phyloP scores from a whole-genome alignment of 2,329 filamentous ascomycete species.

The Parastagonospora nodorum region DNA sequence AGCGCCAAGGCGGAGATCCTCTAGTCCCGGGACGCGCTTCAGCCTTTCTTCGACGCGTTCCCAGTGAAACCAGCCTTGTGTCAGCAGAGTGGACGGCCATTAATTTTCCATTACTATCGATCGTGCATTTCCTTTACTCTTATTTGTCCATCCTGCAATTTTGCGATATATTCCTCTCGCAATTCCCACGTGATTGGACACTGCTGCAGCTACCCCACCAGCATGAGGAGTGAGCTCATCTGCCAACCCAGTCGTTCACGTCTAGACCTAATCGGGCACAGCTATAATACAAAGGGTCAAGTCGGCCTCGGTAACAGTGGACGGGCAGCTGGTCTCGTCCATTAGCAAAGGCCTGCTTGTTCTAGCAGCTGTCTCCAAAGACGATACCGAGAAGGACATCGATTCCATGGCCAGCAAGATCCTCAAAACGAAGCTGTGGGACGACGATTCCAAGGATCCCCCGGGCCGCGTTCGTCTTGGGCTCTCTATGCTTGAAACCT shows the following conservation, averaged over 20 bases:
- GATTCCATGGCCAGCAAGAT: constrained; percentile 84
- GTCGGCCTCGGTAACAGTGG: constrained; percentile 93
- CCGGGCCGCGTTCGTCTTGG: constrained; percentile 49
- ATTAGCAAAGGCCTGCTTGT: constrained; percentile 91
- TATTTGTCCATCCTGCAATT: background rate
- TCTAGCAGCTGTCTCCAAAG: constrained; percentile 86
- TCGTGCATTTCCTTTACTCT: no score
- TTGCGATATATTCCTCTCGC: background rate
- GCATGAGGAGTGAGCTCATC: constrained; percentile 28
- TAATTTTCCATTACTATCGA: no score
- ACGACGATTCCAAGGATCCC: constrained; percentile 70
- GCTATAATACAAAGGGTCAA: constrained; percentile 92
- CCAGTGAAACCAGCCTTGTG: background rate
- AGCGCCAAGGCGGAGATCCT: constrained; percentile 23
- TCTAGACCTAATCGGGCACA: constrained; percentile 48
- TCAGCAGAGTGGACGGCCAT: no score
- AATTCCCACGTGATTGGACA: background rate
- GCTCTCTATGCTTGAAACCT: background rate
- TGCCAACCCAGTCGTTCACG: constrained; percentile 22
- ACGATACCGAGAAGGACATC: constrained; percentile 87
- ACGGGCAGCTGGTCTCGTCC: constrained; percentile 84
- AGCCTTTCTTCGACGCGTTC: background rate
- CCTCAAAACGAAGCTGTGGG: constrained; percentile 89
- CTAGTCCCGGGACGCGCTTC: background rate
- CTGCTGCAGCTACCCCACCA: constrained; percentile 14